These are phyloP conservation scores for Coemansia sp. DNA, from an alignment of 192 early-diverging fungal genomes.

Conservation along the genomic window DNA sequence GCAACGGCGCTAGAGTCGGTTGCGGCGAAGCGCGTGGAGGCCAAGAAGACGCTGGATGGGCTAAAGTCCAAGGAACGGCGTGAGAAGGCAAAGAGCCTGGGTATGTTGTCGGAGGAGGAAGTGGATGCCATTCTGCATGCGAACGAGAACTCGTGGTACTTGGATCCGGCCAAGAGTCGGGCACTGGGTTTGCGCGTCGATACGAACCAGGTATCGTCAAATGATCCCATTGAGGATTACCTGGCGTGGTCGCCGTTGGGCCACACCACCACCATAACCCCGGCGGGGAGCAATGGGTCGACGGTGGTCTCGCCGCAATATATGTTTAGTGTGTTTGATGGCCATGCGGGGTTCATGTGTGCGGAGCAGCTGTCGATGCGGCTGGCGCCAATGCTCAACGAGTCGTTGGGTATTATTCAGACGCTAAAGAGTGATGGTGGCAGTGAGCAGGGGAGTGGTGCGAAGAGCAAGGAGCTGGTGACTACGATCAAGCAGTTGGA, in stretches of 20 bases:
- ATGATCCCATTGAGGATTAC: slow-evolving; percentile 47
- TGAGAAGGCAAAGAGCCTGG: slow-evolving; percentile 14
- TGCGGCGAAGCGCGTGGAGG: slow-evolving; percentile 18
- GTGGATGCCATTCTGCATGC: slow-evolving; percentile 31
- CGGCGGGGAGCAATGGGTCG: not conserved
- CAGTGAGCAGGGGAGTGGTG: not conserved
- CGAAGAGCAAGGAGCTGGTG: slow-evolving; percentile 1
- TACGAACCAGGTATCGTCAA: slow-evolving; percentile 46
- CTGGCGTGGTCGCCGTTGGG: slow-evolving; percentile 16
- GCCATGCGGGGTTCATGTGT: slow-evolving; percentile 34
- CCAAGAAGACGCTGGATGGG: slow-evolving; percentile 18
- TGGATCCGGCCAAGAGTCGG: not conserved
- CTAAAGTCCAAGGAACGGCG: slow-evolving; percentile 10
- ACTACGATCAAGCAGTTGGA: slow-evolving; percentile 14
- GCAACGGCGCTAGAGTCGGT: slow-evolving; percentile 26
- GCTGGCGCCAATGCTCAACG: slow-evolving; percentile 36
- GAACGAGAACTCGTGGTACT: slow-evolving; percentile 29
- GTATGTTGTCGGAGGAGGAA: slow-evolving; percentile 26
- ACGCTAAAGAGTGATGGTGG: not conserved
- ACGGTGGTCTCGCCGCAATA: slow-evolving; percentile 3
- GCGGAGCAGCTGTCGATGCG: slow-evolving; percentile 28
- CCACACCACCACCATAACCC: too few relatives aligned
- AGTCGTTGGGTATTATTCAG: slow-evolving; percentile 6
- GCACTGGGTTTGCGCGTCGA: slow-evolving; percentile 19
- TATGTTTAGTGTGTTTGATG: slow-evolving; percentile 38